Evolutionary conservation across 345 rosid species (phyloP), one percentile per base, ranked within the genome.

Genomic region (Aethionema arabicum): DNA sequence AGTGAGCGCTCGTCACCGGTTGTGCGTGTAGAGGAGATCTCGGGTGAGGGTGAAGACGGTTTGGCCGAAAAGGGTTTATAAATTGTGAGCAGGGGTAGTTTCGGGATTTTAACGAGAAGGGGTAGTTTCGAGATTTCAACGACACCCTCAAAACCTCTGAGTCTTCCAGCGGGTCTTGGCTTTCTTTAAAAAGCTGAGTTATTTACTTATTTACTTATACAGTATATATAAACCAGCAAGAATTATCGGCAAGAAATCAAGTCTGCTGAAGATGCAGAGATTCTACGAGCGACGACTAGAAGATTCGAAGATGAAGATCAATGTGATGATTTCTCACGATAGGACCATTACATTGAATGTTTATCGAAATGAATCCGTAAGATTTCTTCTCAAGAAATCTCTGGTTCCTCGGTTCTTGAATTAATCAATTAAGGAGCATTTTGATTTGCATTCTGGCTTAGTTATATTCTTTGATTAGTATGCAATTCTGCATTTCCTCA

Each of bases 251-350:
- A 21, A 21, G 27, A 40, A 40, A 40, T 11, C 44, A 11, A 8
- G 10, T 3, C 8, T 6, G 2, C 44, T 11, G 44, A 40, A 40
- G 44, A 5, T 6, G n/a, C 44, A 8, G 44, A 40, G 44, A 40
- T 9, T 40, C 44, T 12, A 6, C n/a, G 44, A 40, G 40, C 2
- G 44, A 7, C 44, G 44, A 8, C 4, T 8, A 40, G 10, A 40
- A 11, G 44, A 40, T 6, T 40, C 10, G 44, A 40, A 47, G 65
- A 87, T 85, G 95, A 83, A 63, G 68, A 80, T 87, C 66, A 81
- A 84, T 47, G 88, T 85, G 36, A 87, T 85, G 91, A 85, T 87
- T 2, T 79, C 81, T 8, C 85, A 76, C 50, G 95, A 87, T 69
- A 82, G 76, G 73, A 83, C 85, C 83, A 74, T 83, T 59, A 63